Evolutionary conservation across 257 asterid genomes (phyloP), one percentile per base, ranked within the genome.

Genomic region (Agastache rugosa): DNA sequence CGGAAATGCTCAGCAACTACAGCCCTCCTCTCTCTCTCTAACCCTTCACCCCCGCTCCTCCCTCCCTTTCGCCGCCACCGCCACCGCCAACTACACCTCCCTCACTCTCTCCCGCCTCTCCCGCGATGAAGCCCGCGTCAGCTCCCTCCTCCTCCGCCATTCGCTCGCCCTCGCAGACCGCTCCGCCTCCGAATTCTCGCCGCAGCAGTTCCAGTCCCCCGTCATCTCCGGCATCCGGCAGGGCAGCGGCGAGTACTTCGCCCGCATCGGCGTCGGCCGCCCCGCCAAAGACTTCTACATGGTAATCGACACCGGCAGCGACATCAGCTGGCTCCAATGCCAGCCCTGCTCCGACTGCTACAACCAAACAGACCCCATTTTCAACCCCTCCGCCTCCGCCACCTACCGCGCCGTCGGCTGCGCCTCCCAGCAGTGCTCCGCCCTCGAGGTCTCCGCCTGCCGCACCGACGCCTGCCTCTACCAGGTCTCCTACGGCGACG

Each of bases 171-270:
- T 12, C 83, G 61, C 83, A 44, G 78, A 68, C 22, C 78, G 82
- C 69, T 67, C 78, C 6, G 20, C 61, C 70, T 34, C 77, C 62
- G 5, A 65, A 48, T 11, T 59, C 86, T 51, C 23, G 11, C 88
- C 91, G 29, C 80, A 84, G 56, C 80, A 83, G 0, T 35, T 87
- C 76, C 89, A 81, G 45, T 41, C 91, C 2, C 98, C 97, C 5
- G 64, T 91, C 5, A 81, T 78, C 34, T 91, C 98, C 22, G 98
- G 97, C 20, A 51, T 79, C 5, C 63, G 76, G 0, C 86, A 78
- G 45, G 97, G 97, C 2, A 91, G 92, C 74, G 97, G 93, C 0
- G 98, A 93, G 90, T 93, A 91, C 65, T 91, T 93, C 65, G 80
- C 89, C 9, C 80, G 89, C 23, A 45, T 93, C 31, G 98, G 98